These are phyloP conservation scores for Silene coronaria DNA, from an alignment of 179 eudicot species.

Conservation along the genomic window DNA sequence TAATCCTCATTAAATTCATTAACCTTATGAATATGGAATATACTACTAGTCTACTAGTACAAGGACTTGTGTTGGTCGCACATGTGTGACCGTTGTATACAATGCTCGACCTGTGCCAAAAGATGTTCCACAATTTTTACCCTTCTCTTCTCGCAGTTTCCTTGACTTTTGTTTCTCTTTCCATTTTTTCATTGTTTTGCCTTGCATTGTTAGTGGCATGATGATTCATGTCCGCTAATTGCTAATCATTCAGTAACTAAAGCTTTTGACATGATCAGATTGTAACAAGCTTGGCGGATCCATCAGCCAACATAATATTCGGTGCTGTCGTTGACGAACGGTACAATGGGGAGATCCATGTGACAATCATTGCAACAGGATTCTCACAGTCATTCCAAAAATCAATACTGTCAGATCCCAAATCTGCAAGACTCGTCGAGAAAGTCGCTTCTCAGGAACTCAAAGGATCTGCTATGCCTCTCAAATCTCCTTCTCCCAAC, in stretches of 20 bases:
- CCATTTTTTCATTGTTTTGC: not conserved
- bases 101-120: no score
- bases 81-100: no score
- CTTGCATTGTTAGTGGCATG: no score
- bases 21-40: no score
- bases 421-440: conserved; percentile 51
- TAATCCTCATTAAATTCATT: no score
- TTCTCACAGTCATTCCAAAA: conserved; percentile 95
- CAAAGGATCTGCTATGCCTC: conserved; percentile 32
- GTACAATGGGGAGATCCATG: conserved; percentile 90
- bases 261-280: conserved; percentile 42
- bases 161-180: no score
- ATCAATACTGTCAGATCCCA: conserved; percentile 67
- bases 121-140: no score
- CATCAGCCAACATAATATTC: conserved; percentile 92
- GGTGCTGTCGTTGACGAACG: conserved; percentile 99
- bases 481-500: conserved; percentile 35
- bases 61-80: no score
- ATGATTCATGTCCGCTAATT: no score
- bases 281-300: conserved; percentile 94
- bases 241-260: not conserved
- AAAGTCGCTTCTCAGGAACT: conserved; percentile 40
- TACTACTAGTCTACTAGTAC: no score
- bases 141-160: no score
- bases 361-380: conserved; percentile 94